Evolutionary conservation across 441 rosid species (phyloP).

Genomic region (Pelargonium australe): DNA sequence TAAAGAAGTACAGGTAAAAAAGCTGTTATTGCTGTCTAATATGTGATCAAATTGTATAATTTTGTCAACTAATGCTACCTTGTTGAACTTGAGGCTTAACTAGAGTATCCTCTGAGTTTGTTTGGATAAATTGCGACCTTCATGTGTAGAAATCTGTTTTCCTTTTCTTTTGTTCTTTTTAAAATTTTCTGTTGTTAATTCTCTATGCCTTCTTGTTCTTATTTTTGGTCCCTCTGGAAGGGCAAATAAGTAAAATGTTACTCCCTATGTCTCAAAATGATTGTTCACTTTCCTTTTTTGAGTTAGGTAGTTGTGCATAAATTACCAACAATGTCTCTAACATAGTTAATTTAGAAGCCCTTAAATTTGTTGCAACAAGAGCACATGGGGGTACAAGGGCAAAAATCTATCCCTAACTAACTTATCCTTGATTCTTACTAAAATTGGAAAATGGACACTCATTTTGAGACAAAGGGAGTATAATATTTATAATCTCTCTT

Average conservation of each 20-base stretch:
- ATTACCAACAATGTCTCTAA: too few species aligned
- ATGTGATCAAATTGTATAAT: slow-evolving; percentile 1
- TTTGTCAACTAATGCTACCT: not conserved
- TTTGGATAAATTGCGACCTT: too few species aligned
- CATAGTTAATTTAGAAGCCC: too few species aligned
- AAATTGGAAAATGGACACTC: too few species aligned
- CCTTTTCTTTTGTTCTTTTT: not conserved
- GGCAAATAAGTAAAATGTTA: not conserved
- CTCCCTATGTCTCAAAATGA: too few species aligned
- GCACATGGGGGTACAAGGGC: not conserved
- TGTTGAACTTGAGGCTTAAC: not conserved
- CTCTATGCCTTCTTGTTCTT: too few species aligned
- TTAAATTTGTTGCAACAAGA: too few species aligned
- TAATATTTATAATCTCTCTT: not conserved
- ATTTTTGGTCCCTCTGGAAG: not conserved
- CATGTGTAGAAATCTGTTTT: not conserved
- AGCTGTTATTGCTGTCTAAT: slow-evolving; percentile 7
- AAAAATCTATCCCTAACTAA: too few species aligned
- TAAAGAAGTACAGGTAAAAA: slow-evolving; percentile 60
- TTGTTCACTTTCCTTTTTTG: too few species aligned
- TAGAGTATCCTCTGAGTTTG: too few species aligned
- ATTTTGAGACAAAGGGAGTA: not conserved
- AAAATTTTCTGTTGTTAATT: not conserved
- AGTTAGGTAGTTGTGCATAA: too few species aligned
- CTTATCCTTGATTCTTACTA: too few species aligned